phyloP scores from a whole-genome alignment of 2,329 filamentous ascomycete genomes.

The Stromatinia cepivora region DNA sequence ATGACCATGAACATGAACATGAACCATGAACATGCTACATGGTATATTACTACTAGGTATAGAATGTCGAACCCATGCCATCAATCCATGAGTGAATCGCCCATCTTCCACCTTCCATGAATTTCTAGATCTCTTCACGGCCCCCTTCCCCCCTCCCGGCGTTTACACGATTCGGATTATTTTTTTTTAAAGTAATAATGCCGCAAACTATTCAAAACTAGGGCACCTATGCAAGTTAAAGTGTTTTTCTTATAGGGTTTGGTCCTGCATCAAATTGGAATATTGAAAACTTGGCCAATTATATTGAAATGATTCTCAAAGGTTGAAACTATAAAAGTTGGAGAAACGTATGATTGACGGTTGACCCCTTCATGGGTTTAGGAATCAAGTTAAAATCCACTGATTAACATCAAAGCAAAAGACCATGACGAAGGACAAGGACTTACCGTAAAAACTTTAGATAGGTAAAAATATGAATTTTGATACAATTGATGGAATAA shows the following conservation, averaged over 20 bases:
- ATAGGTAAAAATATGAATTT: not conserved
- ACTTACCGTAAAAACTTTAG: not conserved
- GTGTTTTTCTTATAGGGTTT: not conserved
- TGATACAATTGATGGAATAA: not conserved
- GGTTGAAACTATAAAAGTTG: constrained; percentile 3
- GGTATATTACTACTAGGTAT: not conserved
- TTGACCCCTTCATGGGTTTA: not conserved
- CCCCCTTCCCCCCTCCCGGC: not conserved
- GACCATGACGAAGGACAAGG: not conserved
- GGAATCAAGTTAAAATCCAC: constrained; percentile 1
- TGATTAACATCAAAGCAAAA: not conserved
- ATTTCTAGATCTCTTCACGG: not conserved
- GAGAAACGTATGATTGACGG: not conserved
- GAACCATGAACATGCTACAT: not conserved
- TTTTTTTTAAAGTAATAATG: not conserved
- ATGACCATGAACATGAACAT: not conserved
- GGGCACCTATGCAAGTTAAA: not conserved
- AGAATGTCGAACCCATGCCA: not conserved
- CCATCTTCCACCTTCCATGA: constrained; percentile 5
- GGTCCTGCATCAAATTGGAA: constrained; percentile 6
- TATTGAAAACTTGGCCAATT: not conserved
- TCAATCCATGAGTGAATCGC: not conserved
- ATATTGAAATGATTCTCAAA: not conserved
- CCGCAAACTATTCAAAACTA: not conserved
- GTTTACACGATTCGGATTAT: not conserved